phyloP scores from a whole-genome alignment of 2,329 filamentous ascomycete species.

The Scedosporium dehoogii region DNA sequence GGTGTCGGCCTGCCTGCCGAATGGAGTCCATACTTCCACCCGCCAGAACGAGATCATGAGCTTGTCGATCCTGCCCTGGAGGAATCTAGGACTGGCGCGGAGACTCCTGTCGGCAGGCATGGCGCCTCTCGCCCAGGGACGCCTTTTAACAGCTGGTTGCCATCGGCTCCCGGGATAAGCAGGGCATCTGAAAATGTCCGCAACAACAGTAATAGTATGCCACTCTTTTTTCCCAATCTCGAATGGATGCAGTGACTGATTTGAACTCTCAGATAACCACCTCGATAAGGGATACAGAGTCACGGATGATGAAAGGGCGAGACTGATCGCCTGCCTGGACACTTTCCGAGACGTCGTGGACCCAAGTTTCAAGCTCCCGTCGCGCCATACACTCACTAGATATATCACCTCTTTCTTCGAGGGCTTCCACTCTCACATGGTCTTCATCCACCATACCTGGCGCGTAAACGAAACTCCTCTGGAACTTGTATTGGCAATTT shows the following conservation, averaged over 20 bases:
- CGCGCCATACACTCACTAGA: slow-evolving; percentile 23
- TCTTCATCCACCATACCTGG: slow-evolving; percentile 27
- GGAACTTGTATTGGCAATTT: slow-evolving; percentile 22
- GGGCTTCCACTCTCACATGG: slow-evolving; percentile 27
- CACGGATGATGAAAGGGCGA: slow-evolving; percentile 23
- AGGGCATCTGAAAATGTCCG: slow-evolving; percentile 13
- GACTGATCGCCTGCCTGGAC: slow-evolving; percentile 16
- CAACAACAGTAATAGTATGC: slow-evolving; percentile 14
- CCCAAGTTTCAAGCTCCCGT: slow-evolving; percentile 21
- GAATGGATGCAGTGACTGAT: too few relatives aligned
- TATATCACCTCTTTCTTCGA: slow-evolving; percentile 26
- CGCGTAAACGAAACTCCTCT: slow-evolving; percentile 19
- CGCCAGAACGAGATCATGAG: slow-evolving; percentile 14
- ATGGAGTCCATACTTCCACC: slow-evolving; percentile 27
- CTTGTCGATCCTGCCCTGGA: slow-evolving; percentile 13
- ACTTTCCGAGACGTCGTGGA: slow-evolving; percentile 19
- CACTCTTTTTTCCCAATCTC: neutral
- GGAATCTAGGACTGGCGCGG: slow-evolving; percentile 10
- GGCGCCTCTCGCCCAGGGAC: slow-evolving; percentile 18
- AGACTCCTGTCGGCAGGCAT: slow-evolving; percentile 7
- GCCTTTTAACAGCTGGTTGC: slow-evolving; percentile 27
- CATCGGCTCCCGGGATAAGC: slow-evolving; percentile 22
- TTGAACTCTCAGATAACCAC: neutral
- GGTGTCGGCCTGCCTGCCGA: slow-evolving; percentile 26
- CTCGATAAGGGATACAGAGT: slow-evolving; percentile 10